Percentiles rank a stretch among this genome's conserved stretches.
Conservation (phyloP, 1,284 basidiomycete species). For the Amylostereum areolatum region DNA sequence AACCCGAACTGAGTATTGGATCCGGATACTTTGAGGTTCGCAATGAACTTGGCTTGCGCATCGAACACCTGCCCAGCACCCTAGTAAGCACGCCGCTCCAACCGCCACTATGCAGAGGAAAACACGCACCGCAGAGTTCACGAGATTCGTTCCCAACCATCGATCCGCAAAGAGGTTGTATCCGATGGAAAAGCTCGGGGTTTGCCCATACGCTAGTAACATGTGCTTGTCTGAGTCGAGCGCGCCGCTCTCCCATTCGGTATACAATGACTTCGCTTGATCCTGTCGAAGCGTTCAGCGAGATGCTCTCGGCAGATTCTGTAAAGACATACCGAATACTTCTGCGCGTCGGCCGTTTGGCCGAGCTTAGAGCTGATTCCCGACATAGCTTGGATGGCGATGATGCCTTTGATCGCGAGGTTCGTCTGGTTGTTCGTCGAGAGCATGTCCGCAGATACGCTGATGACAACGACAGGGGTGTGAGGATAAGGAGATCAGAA, state of each 20-base stretch:
- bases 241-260: slow-evolving; percentile 5
- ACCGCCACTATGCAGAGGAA: background rate
- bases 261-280: slow-evolving; percentile 1
- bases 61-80: slow-evolving; percentile 1
- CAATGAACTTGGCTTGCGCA: background rate
- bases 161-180: slow-evolving; percentile 43
- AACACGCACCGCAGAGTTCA: slow-evolving; percentile 5
- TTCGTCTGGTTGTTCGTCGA: slow-evolving; percentile 6
- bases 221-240: background rate
- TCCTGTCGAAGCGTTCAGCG: background rate
- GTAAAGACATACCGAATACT: background rate
- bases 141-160: slow-evolving; percentile 17
- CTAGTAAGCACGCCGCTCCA: slow-evolving; percentile 6
- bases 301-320: background rate
- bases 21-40: background rate
- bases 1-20: background rate
- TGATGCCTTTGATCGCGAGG: slow-evolving; percentile 10
- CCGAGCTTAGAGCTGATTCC: background rate
- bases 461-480: background rate
- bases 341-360: background rate
- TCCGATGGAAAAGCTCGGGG: slow-evolving; percentile 26
- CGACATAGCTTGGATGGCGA: slow-evolving; percentile 11
- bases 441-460: background rate
- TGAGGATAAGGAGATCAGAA: background rate
- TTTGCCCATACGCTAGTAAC: slow-evolving; percentile 16